Evolutionary conservation across 208 protist genomes (phyloP).

Genomic region (Leishmania arabica): DNA sequence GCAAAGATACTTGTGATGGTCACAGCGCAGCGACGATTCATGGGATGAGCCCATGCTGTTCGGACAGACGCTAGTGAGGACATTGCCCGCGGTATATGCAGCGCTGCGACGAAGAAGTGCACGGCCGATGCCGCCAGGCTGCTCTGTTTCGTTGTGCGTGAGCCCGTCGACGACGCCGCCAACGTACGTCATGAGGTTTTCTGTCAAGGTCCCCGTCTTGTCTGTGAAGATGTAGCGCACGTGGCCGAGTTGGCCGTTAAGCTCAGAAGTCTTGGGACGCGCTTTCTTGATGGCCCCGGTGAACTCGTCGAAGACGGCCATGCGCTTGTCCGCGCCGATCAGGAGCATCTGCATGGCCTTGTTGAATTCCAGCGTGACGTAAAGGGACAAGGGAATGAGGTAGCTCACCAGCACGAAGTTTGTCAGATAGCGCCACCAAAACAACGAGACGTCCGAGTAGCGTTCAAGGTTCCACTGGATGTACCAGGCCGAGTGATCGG

Average conservation of each 20-base stretch:
- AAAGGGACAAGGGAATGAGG: constrained; percentile 89
- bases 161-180: constrained; percentile 48
- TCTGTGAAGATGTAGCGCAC: constrained; percentile 92
- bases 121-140: constrained; percentile 65
- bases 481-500: constrained; percentile 58
- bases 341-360: constrained; percentile 86
- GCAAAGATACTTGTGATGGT: background rate
- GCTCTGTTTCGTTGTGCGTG: constrained; percentile 55
- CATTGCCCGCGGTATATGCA: background rate
- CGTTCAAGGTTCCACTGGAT: constrained; percentile 61
- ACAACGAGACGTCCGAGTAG: constrained; percentile 43
- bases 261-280: constrained; percentile 80
- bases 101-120: constrained; percentile 30
- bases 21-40: background rate
- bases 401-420: constrained; percentile 87
- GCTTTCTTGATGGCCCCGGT: constrained; percentile 49
- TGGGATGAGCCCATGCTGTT: background rate
- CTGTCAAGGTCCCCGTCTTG: constrained; percentile 92
- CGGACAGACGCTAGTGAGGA: background rate
- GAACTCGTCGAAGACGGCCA: constrained; percentile 76
- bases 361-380: constrained; percentile 89
- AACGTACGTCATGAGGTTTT: constrained; percentile 91
- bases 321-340: constrained; percentile 71
- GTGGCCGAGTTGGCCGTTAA: constrained; percentile 86
- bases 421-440: constrained; percentile 79